phyloP scores from a whole-genome alignment of 345 rosid species.

The Dipteronia sinensis region DNA sequence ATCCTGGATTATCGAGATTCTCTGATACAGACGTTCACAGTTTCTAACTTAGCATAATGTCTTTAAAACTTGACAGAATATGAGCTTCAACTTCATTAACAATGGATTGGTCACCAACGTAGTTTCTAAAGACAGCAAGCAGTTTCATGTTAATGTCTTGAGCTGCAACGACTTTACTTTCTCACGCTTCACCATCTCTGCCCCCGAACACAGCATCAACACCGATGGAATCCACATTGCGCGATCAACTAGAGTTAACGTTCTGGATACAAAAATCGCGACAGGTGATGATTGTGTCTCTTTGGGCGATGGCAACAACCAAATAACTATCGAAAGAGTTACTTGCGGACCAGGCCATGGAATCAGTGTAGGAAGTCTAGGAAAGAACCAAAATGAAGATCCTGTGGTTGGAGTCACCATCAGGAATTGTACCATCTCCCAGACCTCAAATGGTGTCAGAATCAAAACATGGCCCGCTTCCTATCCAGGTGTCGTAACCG shows the following conservation, averaged over 20 bases:
- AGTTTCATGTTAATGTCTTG: slow-evolving; percentile 44
- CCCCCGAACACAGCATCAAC: slow-evolving; percentile 49
- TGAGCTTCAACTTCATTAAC: slow-evolving; percentile 1
- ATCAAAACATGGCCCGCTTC: slow-evolving; percentile 61
- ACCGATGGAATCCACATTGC: slow-evolving; percentile 68
- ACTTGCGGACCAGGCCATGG: slow-evolving; percentile 70
- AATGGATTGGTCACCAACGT: slow-evolving; percentile 26
- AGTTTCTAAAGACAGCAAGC: slow-evolving; percentile 48
- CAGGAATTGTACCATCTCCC: slow-evolving; percentile 35
- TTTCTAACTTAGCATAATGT: too few relatives aligned
- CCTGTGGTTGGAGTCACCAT: slow-evolving; percentile 50
- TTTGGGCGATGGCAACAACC: slow-evolving; percentile 45
- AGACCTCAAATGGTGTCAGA: slow-evolving; percentile 56
- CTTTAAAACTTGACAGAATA: neutral
- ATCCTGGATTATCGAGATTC: neutral
- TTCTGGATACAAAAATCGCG: slow-evolving; percentile 26
- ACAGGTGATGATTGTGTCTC: slow-evolving; percentile 67
- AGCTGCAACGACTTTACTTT: slow-evolving; percentile 43
- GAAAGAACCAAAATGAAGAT: slow-evolving; percentile 43
- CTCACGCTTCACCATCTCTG: slow-evolving; percentile 22
- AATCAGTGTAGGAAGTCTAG: slow-evolving; percentile 60
- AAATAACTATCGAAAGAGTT: slow-evolving; percentile 27
- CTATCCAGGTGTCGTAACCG: slow-evolving; percentile 32
- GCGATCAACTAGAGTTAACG: slow-evolving; percentile 31
- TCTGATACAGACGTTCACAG: neutral